These are phyloP conservation scores for Exsudoporus floridanus DNA, from an alignment of 1,284 basidiomycete species.

Conservation along the genomic window DNA sequence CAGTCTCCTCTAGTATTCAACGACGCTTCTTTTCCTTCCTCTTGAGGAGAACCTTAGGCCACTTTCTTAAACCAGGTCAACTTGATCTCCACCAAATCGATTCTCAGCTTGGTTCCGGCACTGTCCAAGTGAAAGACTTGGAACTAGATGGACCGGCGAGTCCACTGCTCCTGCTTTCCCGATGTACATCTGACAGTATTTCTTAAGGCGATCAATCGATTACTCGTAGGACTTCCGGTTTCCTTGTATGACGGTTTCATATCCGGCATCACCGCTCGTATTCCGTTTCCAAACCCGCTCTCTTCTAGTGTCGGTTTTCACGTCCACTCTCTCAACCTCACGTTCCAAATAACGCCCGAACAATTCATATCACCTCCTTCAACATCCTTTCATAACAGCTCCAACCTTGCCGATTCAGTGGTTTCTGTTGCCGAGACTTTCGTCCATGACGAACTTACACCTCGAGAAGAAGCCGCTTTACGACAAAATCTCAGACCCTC, in stretches of 20 bases:
- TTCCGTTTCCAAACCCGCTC: constrained; percentile 76
- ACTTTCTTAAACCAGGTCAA: constrained; percentile 84
- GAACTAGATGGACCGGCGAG: constrained; percentile 75
- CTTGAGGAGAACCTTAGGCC: constrained; percentile 80
- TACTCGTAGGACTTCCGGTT: constrained; percentile 70
- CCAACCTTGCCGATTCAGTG: constrained; percentile 72
- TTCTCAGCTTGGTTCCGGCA: constrained; percentile 87
- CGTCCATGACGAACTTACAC: constrained; percentile 76
- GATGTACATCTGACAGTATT: constrained; percentile 14
- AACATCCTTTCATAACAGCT: constrained; percentile 18
- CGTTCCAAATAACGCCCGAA: constrained; percentile 50
- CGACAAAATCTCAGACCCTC: constrained; percentile 64
- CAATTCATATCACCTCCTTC: constrained; percentile 14
- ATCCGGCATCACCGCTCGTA: constrained; percentile 68
- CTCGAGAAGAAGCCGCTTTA: constrained; percentile 70
- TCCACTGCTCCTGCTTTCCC: constrained; percentile 7
- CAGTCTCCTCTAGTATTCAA: constrained; percentile 83
- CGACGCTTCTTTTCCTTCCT: constrained; percentile 88
- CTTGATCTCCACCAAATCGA: constrained; percentile 87
- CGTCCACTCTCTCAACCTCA: constrained; percentile 60
- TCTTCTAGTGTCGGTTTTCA: constrained; percentile 70
- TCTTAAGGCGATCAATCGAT: constrained; percentile 74
- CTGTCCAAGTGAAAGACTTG: constrained; percentile 82
- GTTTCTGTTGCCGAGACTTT: constrained; percentile 82
- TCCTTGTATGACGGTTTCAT: constrained; percentile 70